Conservation (phyloP, 2,329 filamentous ascomycete genomes). For the Botryotinia calthae region DNA sequence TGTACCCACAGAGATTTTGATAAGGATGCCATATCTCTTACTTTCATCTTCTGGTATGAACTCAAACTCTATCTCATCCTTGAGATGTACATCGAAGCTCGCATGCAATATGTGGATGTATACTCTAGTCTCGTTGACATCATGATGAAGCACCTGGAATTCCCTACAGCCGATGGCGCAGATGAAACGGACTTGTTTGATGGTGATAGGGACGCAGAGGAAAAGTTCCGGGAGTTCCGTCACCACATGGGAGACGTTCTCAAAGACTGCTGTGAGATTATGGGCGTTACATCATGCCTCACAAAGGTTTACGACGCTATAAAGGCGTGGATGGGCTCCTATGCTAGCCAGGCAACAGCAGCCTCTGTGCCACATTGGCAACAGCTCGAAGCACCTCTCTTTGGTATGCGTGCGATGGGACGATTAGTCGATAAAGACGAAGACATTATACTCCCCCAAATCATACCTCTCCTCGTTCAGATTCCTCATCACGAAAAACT, state of each 20-base stretch:
- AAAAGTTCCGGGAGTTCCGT: conserved; percentile 94
- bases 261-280: conserved; percentile 95
- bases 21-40: conserved; percentile 86
- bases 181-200: conserved; percentile 86
- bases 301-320: conserved; percentile 85
- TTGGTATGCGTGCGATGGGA: conserved; percentile 93
- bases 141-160: conserved; percentile 86
- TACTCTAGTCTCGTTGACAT: conserved; percentile 91
- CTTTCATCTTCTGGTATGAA: conserved; percentile 98
- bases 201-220: conserved; percentile 90
- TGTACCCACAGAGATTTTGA: conserved; percentile 85
- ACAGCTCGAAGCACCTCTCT: conserved; percentile 89
- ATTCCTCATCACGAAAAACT: conserved; percentile 96
- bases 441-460: conserved; percentile 78
- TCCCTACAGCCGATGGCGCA: conserved; percentile 66
- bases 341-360: conserved; percentile 71
- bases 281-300: conserved; percentile 88
- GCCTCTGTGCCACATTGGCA: conserved; percentile 91
- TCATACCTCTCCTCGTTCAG: conserved; percentile 90
- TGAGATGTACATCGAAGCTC: conserved; percentile 82
- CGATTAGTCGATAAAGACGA: conserved; percentile 93
- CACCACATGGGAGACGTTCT: conserved; percentile 97
- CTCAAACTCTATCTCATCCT: conserved; percentile 93
- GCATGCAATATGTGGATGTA: conserved; percentile 72
- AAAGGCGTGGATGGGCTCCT: conserved; percentile 81